These are phyloP conservation scores for Lathyrus tuberosus DNA, from an alignment of 306 rosid genomes.

Conservation along the genomic window DNA sequence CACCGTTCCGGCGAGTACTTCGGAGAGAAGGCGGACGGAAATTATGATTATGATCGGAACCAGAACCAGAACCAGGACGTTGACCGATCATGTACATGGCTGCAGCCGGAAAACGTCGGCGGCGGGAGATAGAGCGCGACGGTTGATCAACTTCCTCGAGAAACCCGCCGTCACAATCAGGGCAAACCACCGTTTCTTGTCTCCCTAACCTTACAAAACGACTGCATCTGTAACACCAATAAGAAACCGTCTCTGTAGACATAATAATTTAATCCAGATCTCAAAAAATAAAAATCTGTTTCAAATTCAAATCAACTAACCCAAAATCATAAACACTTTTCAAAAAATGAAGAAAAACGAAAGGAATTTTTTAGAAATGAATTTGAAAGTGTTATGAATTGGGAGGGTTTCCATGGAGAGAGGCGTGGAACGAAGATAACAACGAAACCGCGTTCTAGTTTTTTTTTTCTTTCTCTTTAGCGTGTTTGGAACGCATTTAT, in stretches of 20 bases:
- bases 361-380: background rate
- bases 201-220: slow-evolving; percentile 58
- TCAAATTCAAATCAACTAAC: background rate
- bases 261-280: slow-evolving; percentile 41
- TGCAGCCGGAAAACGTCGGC: slow-evolving; percentile 53
- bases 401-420: slow-evolving; percentile 11
- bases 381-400: background rate
- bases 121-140: slow-evolving; percentile 35
- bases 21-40: slow-evolving; percentile 46
- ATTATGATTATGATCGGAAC: slow-evolving; percentile 37
- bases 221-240: slow-evolving; percentile 84
- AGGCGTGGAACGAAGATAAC: slow-evolving; percentile 39
- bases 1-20: slow-evolving; percentile 58
- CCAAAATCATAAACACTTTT: too few species aligned
- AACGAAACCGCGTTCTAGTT: slow-evolving; percentile 59
- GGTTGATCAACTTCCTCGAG: slow-evolving; percentile 63
- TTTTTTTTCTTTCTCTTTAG: slow-evolving; percentile 40
- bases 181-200: slow-evolving; percentile 53
- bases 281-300: slow-evolving; percentile 1
- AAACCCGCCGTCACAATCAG: slow-evolving; percentile 68
- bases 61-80: slow-evolving; percentile 38
- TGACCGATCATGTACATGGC: slow-evolving; percentile 75
- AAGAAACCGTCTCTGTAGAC: slow-evolving; percentile 57
- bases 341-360: too few species aligned
- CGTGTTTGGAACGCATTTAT: slow-evolving; percentile 47